Base-by-base conservation (phyloP, 2,329 filamentous ascomycete species). In the Cercospora beticola region DNA sequence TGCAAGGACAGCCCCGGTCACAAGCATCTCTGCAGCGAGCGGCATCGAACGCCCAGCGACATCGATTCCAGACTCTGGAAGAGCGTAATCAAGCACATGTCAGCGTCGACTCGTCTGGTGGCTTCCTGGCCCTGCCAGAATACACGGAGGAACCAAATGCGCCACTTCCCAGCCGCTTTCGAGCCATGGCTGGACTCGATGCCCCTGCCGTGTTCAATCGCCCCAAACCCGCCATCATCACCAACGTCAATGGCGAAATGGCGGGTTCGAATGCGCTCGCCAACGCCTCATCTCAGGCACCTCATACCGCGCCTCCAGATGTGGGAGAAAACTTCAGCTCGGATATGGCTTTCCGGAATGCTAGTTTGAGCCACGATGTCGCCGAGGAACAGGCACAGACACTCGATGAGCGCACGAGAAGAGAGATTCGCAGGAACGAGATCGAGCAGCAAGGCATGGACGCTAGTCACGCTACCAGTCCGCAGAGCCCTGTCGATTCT, bases 111-210 rank as follows among this genome's bases (percentile, higher is more conserved):
- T 90, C 90, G 9, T 90, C 92, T 75, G 91, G 92, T 73, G 93
- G 90, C 88, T 90, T 92, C n/a, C 89, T 92, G 10, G 90, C 92
- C 5, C 90, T 92, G 26, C 92, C 92, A 3, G 91, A 92, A 0
- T 95, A 95, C 74, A 86, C 88, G 33, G 87, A 88, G 69, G 88
- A 91, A 2, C 78, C 81, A 4, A 78, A 83, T 62, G 76, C 78
- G 49, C 78, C 78, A 36, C 65, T 80, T 2, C 78, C 78, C 7
- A 75, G 77, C 46, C 74, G 77, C 6, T 80, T 78, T 54, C 72
- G 78, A 21, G 76, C 75, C 5, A 73, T 80, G 72, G 78, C 78
- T 64, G 78, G 78, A 0, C 69, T 80, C 4, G 77, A 80, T 60
- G 68, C 70, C n/a, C 77, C 76, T 8, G 57, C 68, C 21, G 36